These are phyloP conservation scores for Kwoniella newhampshirensis DNA, from an alignment of 768 basidiomycete genomes.

Conservation along the genomic window DNA sequence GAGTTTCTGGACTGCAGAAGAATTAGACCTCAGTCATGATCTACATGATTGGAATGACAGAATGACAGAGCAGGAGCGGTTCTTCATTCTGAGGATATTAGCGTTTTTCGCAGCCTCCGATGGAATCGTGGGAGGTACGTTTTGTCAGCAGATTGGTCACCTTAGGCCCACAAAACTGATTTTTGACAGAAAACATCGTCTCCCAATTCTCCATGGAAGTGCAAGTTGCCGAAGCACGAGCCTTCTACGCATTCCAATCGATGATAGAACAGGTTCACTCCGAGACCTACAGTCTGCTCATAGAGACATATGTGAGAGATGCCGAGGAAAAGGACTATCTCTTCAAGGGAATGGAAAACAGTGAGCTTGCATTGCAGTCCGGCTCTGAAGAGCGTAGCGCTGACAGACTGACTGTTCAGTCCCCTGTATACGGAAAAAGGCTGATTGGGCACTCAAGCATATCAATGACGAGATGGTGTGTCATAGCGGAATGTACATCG, in stretches of 20 bases:
- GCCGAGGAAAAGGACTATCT: slow-evolving; percentile 49
- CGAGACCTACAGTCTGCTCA: slow-evolving; percentile 53
- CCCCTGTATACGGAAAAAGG: slow-evolving; percentile 52
- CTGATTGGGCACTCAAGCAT: slow-evolving; percentile 52
- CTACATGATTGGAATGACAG: slow-evolving; percentile 53
- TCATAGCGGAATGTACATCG: background rate
- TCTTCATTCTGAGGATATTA: slow-evolving; percentile 55
- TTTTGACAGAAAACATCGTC: slow-evolving; percentile 47
- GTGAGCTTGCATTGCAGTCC: too few species aligned
- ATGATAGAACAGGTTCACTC: slow-evolving; percentile 55
- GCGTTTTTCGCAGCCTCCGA: slow-evolving; percentile 90
- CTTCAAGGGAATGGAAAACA: slow-evolving; percentile 52
- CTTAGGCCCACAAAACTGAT: background rate
- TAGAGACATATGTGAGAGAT: slow-evolving; percentile 54
- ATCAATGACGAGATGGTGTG: slow-evolving; percentile 49
- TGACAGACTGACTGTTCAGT: slow-evolving; percentile 32
- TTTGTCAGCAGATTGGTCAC: slow-evolving; percentile 6
- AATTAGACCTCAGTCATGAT: slow-evolving; percentile 53
- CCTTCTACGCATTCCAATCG: slow-evolving; percentile 52
- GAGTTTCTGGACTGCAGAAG: slow-evolving; percentile 53
- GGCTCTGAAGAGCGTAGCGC: too few species aligned
- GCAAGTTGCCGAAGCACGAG: slow-evolving; percentile 52
- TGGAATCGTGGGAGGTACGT: slow-evolving; percentile 47
- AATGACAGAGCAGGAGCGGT: slow-evolving; percentile 54
- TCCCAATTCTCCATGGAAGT: slow-evolving; percentile 52